These are phyloP conservation scores for Monilinia polystroma DNA, from an alignment of 2,329 filamentous ascomycete species.

Conservation along the genomic window DNA sequence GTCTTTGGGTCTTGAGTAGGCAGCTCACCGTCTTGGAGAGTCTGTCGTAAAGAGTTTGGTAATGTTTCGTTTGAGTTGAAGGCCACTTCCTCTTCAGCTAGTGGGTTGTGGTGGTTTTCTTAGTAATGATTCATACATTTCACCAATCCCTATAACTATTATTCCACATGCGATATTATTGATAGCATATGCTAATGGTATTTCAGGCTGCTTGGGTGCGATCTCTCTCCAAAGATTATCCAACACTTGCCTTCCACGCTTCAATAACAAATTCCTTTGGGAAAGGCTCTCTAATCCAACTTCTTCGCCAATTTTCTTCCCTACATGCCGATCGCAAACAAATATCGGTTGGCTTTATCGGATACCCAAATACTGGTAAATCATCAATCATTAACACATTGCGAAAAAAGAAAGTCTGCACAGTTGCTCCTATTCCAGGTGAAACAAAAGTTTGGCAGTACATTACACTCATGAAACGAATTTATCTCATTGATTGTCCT, in stretches of 20 bases:
- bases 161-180: conserved; percentile 12
- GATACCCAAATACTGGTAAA: conserved; percentile 93
- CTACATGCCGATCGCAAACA: conserved; percentile 91
- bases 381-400: conserved; percentile 97
- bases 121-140: conserved; percentile 97
- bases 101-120: conserved; percentile 78
- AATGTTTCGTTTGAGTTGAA: conserved; percentile 99
- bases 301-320: conserved; percentile 88
- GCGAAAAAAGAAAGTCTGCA: conserved; percentile 91
- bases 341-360: conserved; percentile 75
- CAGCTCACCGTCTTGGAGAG: conserved; percentile 82
- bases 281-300: conserved; percentile 88
- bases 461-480: conserved; percentile 90
- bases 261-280: conserved; percentile 95
- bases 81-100: conserved; percentile 63
- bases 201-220: conserved; percentile 89
- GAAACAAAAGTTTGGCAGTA: conserved; percentile 99
- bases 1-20: conserved; percentile 68
- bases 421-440: conserved; percentile 88
- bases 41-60: conserved; percentile 64
- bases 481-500: conserved; percentile 94
- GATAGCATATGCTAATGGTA: conserved; percentile 38
- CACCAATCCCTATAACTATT: conserved; percentile 46
- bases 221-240: conserved; percentile 82
- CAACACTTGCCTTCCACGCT: conserved; percentile 91